Base-by-base conservation (phyloP, 768 basidiomycete species). In the Boletus subparvulus region DNA sequence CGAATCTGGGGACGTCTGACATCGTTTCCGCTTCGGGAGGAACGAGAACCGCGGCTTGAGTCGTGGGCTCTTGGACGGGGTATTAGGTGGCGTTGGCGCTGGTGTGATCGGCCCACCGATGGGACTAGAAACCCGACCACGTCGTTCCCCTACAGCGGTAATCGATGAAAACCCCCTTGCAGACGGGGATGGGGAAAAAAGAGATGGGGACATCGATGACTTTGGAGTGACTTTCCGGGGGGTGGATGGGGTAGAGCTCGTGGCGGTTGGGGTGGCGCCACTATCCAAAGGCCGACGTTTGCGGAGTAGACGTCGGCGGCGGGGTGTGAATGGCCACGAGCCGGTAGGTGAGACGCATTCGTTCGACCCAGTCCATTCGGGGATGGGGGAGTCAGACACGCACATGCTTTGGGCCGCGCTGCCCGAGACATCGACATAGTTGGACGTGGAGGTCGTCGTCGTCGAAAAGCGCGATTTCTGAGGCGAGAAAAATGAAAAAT, bases 401-500 rank as follows among this genome's bases (percentile, higher is more conserved):
- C 40, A 49, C 12, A 14, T 41, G 44, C 42, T 57, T 11, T 54
- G 67, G 10, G 45, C 21, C 4, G 51, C 26, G 19, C 21, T 40
- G 11, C 55, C 12, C 2, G 51, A 12, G 13, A 62, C 56, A 7
- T 69, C 65, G 17, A 73, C 54, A 42, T 67, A 66, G 44, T 68
- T 62, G 35, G 73, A 75, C 3, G 73, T 73, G 6, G 74, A 69
- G 0, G 65, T 69, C 6, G 73, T 74, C 33, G 73, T 71, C 26
- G 62, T 61, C 32, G 74, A 74, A 52, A 75, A 75, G 17, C 70
- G 74, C 10, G 74, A 74, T 42, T 44, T 61, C 74, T 74, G 46
- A 13, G 47, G 16, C n/a, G 26, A 32, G 37, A 19, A 11, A 39
- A 28, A 14, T 40, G 28, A 43, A 41, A 16, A 61, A 44, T 4